A percentile compares a stretch with the other conserved stretches of the same genome.
phyloP scores from a whole-genome alignment of 169 alveolate genomes.

The Plasmodium gallinaceum region DNA sequence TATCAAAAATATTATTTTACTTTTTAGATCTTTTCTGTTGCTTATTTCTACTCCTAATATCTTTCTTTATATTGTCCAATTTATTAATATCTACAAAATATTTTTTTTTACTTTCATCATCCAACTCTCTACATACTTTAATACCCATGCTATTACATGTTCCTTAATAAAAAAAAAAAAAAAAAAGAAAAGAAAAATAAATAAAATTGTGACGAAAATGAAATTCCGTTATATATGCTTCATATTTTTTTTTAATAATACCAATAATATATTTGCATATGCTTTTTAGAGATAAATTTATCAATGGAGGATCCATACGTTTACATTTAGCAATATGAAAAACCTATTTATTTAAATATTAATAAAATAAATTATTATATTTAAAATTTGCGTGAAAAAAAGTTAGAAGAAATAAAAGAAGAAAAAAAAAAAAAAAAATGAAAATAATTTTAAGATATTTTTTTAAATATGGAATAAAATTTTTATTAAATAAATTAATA shows the following conservation, averaged over 20 bases:
- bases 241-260: constrained; percentile 52
- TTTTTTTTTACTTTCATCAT: constrained; percentile 87
- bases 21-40: constrained; percentile 66
- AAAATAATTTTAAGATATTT: too few relatives aligned
- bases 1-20: neutral
- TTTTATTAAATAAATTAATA: too few relatives aligned
- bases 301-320: constrained; percentile 89
- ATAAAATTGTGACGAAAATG: neutral
- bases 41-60: constrained; percentile 81
- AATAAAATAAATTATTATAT: neutral
- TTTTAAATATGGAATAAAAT: too few relatives aligned
- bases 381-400: too few relatives aligned
- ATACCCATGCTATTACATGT: constrained; percentile 88
- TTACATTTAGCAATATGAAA: constrained; percentile 90
- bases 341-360: constrained; percentile 78
- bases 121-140: constrained; percentile 83
- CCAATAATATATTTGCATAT: constrained; percentile 81
- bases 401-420: neutral
- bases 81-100: constrained; percentile 86
- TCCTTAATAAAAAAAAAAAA: constrained; percentile 52
- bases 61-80: constrained; percentile 87
- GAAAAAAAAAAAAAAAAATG: too few relatives aligned
- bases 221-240: neutral
- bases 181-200: neutral
- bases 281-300: constrained; percentile 84